Evolutionary conservation across 2,329 filamentous ascomycete species (phyloP).

Genomic region (Dothistroma septosporum): DNA sequence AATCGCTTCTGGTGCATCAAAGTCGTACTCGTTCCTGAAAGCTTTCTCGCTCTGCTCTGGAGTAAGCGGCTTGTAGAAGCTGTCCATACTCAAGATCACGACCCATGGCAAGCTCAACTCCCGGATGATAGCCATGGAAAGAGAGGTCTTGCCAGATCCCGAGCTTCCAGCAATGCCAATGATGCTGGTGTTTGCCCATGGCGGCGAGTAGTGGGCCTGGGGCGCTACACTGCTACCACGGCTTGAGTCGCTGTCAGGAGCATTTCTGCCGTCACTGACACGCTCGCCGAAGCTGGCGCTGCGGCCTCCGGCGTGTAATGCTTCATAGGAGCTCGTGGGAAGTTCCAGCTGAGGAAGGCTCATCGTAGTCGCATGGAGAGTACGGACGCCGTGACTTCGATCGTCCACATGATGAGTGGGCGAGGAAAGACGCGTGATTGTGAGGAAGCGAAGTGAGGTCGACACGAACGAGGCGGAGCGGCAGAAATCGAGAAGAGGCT

Average conservation of each 20-base stretch:
- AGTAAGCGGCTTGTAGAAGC: conserved; percentile 89
- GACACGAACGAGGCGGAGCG: background rate
- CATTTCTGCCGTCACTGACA: conserved; percentile 2
- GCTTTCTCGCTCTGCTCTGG: conserved; percentile 74
- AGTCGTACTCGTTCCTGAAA: conserved; percentile 89
- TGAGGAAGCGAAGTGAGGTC: conserved; percentile 8
- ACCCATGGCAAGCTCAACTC: conserved; percentile 94
- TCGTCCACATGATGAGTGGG: conserved; percentile 28
- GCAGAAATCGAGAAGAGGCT: conserved; percentile 9
- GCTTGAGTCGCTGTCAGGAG: conserved; percentile 2
- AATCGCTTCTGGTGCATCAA: conserved; percentile 89
- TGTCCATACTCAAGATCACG: conserved; percentile 96
- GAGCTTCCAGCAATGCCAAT: conserved; percentile 95
- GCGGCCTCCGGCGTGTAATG: conserved; percentile 12
- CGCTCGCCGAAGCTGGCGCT: conserved; percentile 4
- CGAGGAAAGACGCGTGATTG: conserved; percentile 2
- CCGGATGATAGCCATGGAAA: conserved; percentile 86
- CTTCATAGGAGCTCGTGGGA: conserved; percentile 22
- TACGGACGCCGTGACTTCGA: conserved; percentile 25
- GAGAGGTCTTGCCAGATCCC: conserved; percentile 89
- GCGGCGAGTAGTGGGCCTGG: conserved; percentile 76
- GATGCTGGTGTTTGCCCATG: conserved; percentile 94
- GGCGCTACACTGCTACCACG: conserved; percentile 9
- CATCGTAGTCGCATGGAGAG: conserved; percentile 32
- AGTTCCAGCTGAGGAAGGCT: conserved; percentile 27